These are phyloP conservation scores for Solanum corneliomulleri DNA, from an alignment of 257 asterid genomes.

Conservation along the genomic window DNA sequence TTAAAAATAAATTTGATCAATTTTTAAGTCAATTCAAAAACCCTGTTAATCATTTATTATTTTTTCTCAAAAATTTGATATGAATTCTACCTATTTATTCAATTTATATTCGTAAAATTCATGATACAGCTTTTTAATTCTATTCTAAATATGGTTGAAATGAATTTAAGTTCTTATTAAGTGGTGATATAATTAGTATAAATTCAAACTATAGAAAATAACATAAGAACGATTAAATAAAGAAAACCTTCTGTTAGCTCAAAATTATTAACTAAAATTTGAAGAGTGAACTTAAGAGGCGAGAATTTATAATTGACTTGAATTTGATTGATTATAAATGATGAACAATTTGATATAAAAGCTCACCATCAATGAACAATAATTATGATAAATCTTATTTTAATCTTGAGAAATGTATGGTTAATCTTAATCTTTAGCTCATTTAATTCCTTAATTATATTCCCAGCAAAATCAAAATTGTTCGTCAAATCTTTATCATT, in stretches of 20 bases:
- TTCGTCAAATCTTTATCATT: neutral
- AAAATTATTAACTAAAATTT: too few relatives aligned
- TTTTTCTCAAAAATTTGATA: neutral
- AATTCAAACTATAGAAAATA: too few relatives aligned
- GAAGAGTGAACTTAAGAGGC: neutral
- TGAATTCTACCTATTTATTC: neutral
- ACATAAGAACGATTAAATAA: too few relatives aligned
- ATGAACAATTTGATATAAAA: neutral
- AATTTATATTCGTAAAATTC: neutral
- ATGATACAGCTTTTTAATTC: neutral
- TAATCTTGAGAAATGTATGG: too few relatives aligned
- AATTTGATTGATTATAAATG: neutral
- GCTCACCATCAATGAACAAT: neutral
- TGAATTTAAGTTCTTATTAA: neutral
- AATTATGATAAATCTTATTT: too few relatives aligned
- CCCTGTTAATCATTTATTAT: neutral
- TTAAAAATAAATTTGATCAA: too few relatives aligned
- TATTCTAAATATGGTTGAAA: neutral
- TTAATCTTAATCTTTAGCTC: neutral
- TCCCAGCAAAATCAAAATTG: neutral
- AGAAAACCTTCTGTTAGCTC: too few relatives aligned
- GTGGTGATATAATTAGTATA: too few relatives aligned
- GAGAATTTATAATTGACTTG: neutral
- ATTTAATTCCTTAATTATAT: neutral
- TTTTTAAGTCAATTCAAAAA: too few relatives aligned